Evolutionary conservation across 1,284 basidiomycete genomes (phyloP), one percentile per base, ranked within the genome.

Genomic region (Malassezia sp.): DNA sequence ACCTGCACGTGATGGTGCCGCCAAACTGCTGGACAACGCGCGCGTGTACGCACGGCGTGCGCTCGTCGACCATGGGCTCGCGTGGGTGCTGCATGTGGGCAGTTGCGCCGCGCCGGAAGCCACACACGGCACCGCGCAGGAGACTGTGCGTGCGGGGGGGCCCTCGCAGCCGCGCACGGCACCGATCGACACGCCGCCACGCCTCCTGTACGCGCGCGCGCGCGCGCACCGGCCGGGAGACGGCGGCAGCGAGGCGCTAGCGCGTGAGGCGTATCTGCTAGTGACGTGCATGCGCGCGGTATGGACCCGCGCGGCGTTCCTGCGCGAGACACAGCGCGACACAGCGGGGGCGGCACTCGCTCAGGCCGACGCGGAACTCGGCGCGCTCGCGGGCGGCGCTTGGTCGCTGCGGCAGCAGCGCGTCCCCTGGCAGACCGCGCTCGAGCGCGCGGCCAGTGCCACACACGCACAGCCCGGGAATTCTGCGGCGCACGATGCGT

Each of bases 11-110:
- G 27, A 35, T 11, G 30, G 14, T 6, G 29, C 27, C 10, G 29
- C 3, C 12, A 31, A 37, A 17, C 38, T 45, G 15, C 35, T 45
- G 17, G 42, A 37, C 21, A 30, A 50, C 32, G 48, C 48, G 8
- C 48, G 48, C 20, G 33, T 50, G 5, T 50, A 50, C 27, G 38
- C 35, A 6, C 35, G 48, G 12, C 41, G 38, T 7, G 48, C 48
- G 8, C 35, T 50, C 12, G 40, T 34, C 4, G 48, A 50, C 26
- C 37, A 50, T 10, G 48, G 48, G 2, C 26, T 45, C 4, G 27
- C 17, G 31, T 50, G 48, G 48, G 36, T 45, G 7, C 30, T 14
- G 17, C 48, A 45, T 14, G 28, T 45, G 17, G 9, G 15, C 14
- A 12, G 22, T 10, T 11, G n/a, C 21, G 12, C 34, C 1, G 21